Percentiles rank a stretch among this genome's conserved stretches.
Conservation (phyloP, 805 yeast species). For the Candida ascalaphidarum region DNA sequence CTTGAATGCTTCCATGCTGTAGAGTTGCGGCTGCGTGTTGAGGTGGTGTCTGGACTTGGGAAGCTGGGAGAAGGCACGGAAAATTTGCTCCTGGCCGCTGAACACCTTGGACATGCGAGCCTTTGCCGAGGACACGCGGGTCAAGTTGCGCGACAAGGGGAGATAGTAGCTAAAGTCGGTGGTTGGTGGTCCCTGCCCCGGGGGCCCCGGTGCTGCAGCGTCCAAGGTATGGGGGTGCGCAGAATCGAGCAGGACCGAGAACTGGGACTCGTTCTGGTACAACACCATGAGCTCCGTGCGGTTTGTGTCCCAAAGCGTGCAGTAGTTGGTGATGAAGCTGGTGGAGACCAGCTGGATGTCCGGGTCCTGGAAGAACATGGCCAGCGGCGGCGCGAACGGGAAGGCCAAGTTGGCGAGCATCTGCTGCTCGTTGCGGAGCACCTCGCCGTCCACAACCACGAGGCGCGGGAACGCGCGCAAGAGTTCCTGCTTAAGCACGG, state of each 20-base stretch:
- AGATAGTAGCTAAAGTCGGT: conserved; percentile 63
- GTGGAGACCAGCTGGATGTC: conserved; percentile 65
- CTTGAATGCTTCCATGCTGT: conserved; percentile 72
- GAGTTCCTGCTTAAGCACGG: conserved; percentile 50
- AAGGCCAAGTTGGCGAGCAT: conserved; percentile 42
- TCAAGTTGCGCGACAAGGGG: conserved; percentile 68
- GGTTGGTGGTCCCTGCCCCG: too few relatives aligned
- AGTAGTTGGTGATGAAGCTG: conserved; percentile 68
- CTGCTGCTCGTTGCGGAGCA: conserved; percentile 66
- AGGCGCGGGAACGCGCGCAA: conserved; percentile 73
- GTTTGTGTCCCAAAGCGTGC: conserved; percentile 75
- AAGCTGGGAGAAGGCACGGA: conserved; percentile 49
- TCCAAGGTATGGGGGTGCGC: conserved; percentile 45
- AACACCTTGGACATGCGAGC: conserved; percentile 52
- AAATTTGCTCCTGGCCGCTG: conserved; percentile 62
- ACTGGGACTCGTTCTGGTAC: conserved; percentile 78
- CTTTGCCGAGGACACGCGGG: conserved; percentile 48
- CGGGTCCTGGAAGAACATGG: conserved; percentile 75
- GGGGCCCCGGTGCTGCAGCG: conserved; percentile 13
- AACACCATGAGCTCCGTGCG: conserved; percentile 61
- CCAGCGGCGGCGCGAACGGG: conserved; percentile 46
- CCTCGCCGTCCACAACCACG: conserved; percentile 66
- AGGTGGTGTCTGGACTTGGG: conserved; percentile 79
- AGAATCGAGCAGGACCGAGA: conserved; percentile 72
- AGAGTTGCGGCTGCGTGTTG: conserved; percentile 50